Conservation (phyloP, 805 yeast species). For the Cyberlindnera petersonii region DNA sequence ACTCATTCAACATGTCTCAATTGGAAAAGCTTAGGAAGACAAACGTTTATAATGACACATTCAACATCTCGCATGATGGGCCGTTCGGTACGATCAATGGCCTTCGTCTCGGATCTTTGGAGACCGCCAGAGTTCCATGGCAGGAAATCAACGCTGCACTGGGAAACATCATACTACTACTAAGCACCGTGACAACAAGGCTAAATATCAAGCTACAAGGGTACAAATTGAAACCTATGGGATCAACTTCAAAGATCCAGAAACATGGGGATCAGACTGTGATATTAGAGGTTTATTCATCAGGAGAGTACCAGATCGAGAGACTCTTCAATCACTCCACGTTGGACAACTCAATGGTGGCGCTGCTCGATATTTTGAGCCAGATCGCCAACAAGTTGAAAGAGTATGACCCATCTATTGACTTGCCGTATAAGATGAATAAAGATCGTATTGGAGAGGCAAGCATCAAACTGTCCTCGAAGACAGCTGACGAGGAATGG, state of each 20-base stretch:
- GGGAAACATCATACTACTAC: conserved; percentile 73
- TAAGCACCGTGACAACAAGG: conserved; percentile 59
- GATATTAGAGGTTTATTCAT: conserved; percentile 47
- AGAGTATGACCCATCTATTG: conserved; percentile 49
- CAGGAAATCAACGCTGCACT: conserved; percentile 87
- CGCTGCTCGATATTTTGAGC: conserved; percentile 57
- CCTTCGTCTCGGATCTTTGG: conserved; percentile 68
- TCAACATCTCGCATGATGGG: conserved; percentile 80
- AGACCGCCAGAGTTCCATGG: conserved; percentile 69
- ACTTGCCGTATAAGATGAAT: conserved; percentile 70
- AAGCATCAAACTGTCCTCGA: conserved; percentile 64
- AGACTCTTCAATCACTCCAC: conserved; percentile 68
- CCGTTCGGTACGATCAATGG: conserved; percentile 87
- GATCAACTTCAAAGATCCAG: conserved; percentile 76
- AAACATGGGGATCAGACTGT: conserved; percentile 43
- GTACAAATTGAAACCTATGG: conserved; percentile 74
- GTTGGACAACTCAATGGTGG: conserved; percentile 78
- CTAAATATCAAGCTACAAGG: conserved; percentile 52
- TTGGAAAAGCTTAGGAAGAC: conserved; percentile 68
- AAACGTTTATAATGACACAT: conserved; percentile 80
- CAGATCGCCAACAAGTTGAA: conserved; percentile 32
- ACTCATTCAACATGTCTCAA: conserved; percentile 58
- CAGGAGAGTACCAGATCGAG: conserved; percentile 71
- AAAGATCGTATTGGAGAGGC: conserved; percentile 74
- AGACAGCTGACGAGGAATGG: conserved; percentile 73